Evolutionary conservation across 2,329 filamentous ascomycete genomes (phyloP), one percentile per base, ranked within the genome.

Genomic region (Aspergillus fumigatiaffinis): DNA sequence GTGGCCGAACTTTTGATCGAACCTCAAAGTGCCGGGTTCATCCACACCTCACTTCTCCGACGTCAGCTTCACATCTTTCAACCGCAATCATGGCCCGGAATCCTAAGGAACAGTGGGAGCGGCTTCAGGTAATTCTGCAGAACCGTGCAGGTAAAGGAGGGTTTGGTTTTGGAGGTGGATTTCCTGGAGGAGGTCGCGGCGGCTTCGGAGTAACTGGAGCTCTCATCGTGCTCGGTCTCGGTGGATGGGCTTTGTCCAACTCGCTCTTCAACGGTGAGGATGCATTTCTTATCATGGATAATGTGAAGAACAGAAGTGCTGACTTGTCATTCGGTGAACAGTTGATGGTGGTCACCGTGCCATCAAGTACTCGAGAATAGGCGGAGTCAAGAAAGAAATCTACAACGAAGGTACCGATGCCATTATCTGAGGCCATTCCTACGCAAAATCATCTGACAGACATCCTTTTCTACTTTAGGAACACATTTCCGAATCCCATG

Each of bases 321-420:
- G 55, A 55, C 28, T 57, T 52, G 25, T 26, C 46, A n/a, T 54
- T 61, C 8, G 20, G 7, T 3, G 14, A 21, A 10, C 52, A 87
- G 94, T 99, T 69, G 94, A 99, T 73, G 94, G 94, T 87, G 94
- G 94, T 80, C 94, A 97, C 78, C 88, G 94, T 73, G 94, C 94
- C 64, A 99, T 99, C 84, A 99, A 99, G 79, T 99, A 99, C 81
- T 92, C 89, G 68, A 88, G 92, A 75, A 71, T 96, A 77, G 90
- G 86, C 70, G 94, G 94, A 82, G 93, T 99, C 55, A 88, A 90
- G 82, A 92, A 92, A 80, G 91, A 97, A 72, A 99, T 99, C 76
- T 99, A 96, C 80, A 83, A 70, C 68, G 94, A 99, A 91, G 94
- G 93, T 91, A 77, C 63, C 60, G 47, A 48, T 28, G 21, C 46